Evolutionary conservation across 768 basidiomycete species (phyloP).

Genomic region (Tricholoma sp.): DNA sequence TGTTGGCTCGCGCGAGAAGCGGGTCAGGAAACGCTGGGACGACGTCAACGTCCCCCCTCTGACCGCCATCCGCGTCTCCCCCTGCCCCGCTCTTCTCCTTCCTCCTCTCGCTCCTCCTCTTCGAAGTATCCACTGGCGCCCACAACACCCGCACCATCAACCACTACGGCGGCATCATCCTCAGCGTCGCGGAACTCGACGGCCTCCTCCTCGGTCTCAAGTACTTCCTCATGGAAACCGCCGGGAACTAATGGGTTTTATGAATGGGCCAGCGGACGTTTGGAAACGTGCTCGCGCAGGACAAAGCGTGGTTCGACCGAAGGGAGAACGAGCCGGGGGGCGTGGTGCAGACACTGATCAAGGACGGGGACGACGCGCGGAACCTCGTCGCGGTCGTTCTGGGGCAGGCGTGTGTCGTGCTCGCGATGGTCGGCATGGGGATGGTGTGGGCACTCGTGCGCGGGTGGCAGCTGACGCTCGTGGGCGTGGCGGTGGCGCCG

Average conservation of each 20-base stretch:
- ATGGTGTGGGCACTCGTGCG: neutral
- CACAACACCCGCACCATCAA: conserved; percentile 57
- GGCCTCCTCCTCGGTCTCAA: conserved; percentile 73
- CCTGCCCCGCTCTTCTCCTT: conserved; percentile 93
- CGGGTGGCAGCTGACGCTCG: neutral
- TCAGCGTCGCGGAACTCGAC: conserved; percentile 71
- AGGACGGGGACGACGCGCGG: conserved; percentile 87
- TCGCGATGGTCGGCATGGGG: conserved; percentile 49
- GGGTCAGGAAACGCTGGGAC: too few relatives aligned
- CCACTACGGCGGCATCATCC: conserved; percentile 64
- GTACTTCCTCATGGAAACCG: conserved; percentile 75
- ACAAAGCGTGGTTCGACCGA: conserved; percentile 85
- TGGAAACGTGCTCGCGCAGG: conserved; percentile 65
- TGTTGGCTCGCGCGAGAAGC: too few relatives aligned
- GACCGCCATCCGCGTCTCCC: too few relatives aligned
- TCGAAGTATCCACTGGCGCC: conserved; percentile 68
- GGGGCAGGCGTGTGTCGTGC: conserved; percentile 62
- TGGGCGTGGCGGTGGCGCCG: conserved; percentile 79
- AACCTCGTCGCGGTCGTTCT: conserved; percentile 69
- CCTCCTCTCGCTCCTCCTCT: conserved; percentile 77
- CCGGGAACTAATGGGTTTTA: conserved; percentile 72
- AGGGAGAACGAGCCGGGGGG: conserved; percentile 49
- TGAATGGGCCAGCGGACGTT: conserved; percentile 54
- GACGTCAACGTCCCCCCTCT: too few relatives aligned
- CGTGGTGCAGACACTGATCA: conserved; percentile 76